phyloP scores from a whole-genome alignment of 441 rosid species.

The Eutrema salsugineum region DNA sequence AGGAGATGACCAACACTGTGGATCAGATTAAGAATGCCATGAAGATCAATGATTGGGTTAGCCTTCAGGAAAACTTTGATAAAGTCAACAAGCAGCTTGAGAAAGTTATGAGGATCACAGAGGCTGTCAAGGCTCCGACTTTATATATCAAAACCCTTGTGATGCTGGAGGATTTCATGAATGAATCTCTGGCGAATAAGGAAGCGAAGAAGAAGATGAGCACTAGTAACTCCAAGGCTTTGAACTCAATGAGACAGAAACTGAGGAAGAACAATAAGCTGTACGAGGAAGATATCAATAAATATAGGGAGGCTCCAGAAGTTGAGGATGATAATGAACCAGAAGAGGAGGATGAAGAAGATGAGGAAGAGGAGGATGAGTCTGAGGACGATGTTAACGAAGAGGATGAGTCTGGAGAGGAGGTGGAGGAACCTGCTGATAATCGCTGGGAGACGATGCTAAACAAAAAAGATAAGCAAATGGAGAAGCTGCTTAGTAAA shows the following conservation, averaged over 20 bases:
- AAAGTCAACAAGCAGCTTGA: slow-evolving; percentile 78
- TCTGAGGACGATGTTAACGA: slow-evolving; percentile 41
- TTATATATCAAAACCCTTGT: slow-evolving; percentile 67
- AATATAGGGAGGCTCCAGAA: slow-evolving; percentile 59
- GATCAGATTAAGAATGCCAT: slow-evolving; percentile 77
- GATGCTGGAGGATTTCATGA: slow-evolving; percentile 73
- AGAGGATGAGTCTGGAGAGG: slow-evolving; percentile 32
- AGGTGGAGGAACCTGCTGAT: slow-evolving; percentile 28
- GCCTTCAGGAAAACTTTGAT: slow-evolving; percentile 68
- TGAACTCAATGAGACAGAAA: slow-evolving; percentile 81
- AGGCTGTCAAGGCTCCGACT: slow-evolving; percentile 51
- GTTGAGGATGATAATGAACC: slow-evolving; percentile 52
- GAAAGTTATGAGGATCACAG: slow-evolving; percentile 71
- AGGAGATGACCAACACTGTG: slow-evolving; percentile 62
- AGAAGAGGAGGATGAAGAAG: slow-evolving; percentile 42
- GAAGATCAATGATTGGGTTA: slow-evolving; percentile 86
- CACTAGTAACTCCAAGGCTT: slow-evolving; percentile 73
- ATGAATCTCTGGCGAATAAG: slow-evolving; percentile 69
- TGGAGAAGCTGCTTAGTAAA: slow-evolving; percentile 56
- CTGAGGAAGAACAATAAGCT: slow-evolving; percentile 71
- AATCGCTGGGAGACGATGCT: slow-evolving; percentile 55
- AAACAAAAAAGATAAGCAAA: slow-evolving; percentile 56
- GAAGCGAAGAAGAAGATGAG: slow-evolving; percentile 89
- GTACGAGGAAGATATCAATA: slow-evolving; percentile 58
- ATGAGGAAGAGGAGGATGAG: slow-evolving; percentile 40